Evolutionary conservation across 768 basidiomycete species (phyloP).

Genomic region (Lactarius vividus): DNA sequence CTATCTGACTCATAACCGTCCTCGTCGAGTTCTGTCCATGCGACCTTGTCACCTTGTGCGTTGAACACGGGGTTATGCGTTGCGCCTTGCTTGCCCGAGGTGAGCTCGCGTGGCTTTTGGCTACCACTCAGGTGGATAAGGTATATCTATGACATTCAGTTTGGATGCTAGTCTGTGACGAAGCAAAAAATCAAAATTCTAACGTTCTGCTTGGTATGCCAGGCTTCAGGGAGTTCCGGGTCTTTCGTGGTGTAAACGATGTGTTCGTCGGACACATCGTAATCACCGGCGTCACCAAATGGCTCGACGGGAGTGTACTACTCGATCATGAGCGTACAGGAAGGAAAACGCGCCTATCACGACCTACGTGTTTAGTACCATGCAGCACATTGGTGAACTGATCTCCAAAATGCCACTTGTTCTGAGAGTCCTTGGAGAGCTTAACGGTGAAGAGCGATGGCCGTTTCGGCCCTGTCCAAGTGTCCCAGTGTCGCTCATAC

Average conservation of each 20-base stretch:
- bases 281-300: slow-evolving; percentile 82
- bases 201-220: slow-evolving; percentile 90
- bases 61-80: slow-evolving; percentile 72
- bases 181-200: slow-evolving; percentile 13
- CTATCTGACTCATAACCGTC: slow-evolving; percentile 92
- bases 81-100: slow-evolving; percentile 83
- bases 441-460: slow-evolving; percentile 69
- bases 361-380: slow-evolving; percentile 66
- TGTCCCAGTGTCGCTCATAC: slow-evolving; percentile 54
- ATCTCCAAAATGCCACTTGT: slow-evolving; percentile 52
- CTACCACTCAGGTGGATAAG: slow-evolving; percentile 56
- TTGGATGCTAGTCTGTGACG: background rate
- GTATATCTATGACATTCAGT: slow-evolving; percentile 52
- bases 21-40: slow-evolving; percentile 84
- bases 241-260: slow-evolving; percentile 88
- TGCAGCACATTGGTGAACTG: slow-evolving; percentile 59
- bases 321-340: background rate
- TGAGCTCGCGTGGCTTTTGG: slow-evolving; percentile 60
- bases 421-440: slow-evolving; percentile 46
- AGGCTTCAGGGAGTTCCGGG: slow-evolving; percentile 67
- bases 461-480: slow-evolving; percentile 71
- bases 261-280: slow-evolving; percentile 63
- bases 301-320: slow-evolving; percentile 79
- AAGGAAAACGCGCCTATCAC: background rate
- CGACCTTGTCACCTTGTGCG: slow-evolving; percentile 62